phyloP scores from a whole-genome alignment of 805 yeast genomes.

The Zygosaccharomyces rouxii region DNA sequence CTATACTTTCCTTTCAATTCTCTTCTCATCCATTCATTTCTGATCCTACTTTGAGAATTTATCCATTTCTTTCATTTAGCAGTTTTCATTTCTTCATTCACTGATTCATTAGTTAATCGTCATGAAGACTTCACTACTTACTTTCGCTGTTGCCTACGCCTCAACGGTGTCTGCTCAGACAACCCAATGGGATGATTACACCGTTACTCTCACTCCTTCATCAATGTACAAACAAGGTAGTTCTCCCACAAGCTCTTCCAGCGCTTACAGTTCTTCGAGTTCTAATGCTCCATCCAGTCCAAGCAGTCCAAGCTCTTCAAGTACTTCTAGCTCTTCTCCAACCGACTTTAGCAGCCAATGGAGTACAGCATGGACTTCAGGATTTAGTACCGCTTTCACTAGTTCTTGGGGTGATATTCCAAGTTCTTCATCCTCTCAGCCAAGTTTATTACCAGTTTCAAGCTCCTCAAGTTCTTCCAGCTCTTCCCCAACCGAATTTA shows the following conservation, averaged over 20 bases:
- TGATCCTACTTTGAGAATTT: background rate
- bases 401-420: background rate
- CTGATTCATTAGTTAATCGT: background rate
- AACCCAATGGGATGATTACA: constrained; percentile 20
- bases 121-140: constrained; percentile 1
- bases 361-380: background rate
- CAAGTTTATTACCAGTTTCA: background rate
- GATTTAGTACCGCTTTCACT: background rate
- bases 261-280: background rate
- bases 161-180: constrained; percentile 17
- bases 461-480: constrained; percentile 6
- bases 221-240: constrained; percentile 13
- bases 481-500: background rate
- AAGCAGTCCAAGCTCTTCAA: background rate
- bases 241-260: background rate
- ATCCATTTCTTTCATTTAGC: background rate
- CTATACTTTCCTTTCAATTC: background rate
- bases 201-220: constrained; percentile 17
- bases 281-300: background rate
- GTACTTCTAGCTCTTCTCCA: background rate
- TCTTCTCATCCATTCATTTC: background rate
- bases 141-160: constrained; percentile 5
- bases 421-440: background rate
- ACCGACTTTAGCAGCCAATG: background rate
- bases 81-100: background rate